A percentile compares a stretch with the other conserved stretches of the same genome.
Evolutionary conservation across 441 rosid genomes (phyloP).

Genomic region (Viola pubescens): DNA sequence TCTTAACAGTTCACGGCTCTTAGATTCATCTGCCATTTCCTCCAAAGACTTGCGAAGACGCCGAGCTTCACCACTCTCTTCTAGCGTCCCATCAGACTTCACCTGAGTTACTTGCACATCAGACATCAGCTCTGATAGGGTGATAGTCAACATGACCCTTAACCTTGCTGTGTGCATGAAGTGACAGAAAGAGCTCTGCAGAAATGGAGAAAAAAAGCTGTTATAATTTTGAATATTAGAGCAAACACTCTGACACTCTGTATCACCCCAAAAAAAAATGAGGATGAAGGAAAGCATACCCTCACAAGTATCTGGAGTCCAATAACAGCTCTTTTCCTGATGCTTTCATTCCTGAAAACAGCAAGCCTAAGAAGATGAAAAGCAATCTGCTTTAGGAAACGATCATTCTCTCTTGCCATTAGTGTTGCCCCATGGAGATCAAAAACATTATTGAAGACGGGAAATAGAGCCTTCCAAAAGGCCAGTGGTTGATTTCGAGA

Average conservation of each 20-base stretch:
- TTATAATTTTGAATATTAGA: constrained; percentile 14
- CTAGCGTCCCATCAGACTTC: constrained; percentile 88
- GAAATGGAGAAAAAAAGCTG: constrained; percentile 26
- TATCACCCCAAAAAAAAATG: not conserved
- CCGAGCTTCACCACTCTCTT: constrained; percentile 96
- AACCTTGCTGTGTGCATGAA: constrained; percentile 92
- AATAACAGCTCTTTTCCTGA: constrained; percentile 91
- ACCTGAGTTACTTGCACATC: constrained; percentile 97
- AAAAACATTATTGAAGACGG: constrained; percentile 68
- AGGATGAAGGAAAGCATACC: constrained; percentile 42
- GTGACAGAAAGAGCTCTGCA: constrained; percentile 84
- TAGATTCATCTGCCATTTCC: constrained; percentile 89
- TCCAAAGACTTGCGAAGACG: constrained; percentile 84
- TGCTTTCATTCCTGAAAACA: constrained; percentile 88
- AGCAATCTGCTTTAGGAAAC: constrained; percentile 95
- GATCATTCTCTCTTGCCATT: constrained; percentile 99
- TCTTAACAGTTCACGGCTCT: constrained; percentile 50
- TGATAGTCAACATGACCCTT: constrained; percentile 94
- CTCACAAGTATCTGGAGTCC: constrained; percentile 87
- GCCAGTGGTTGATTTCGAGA: constrained; percentile 90
- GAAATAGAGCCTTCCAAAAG: constrained; percentile 87
- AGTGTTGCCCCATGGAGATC: constrained; percentile 96
- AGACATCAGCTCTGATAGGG: constrained; percentile 95
- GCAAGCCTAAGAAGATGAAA: constrained; percentile 95
- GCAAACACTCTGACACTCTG: constrained; percentile 1